Evolutionary conservation across 352 stramenopile species (phyloP).

Genomic region (Phytopythium mirpurense): DNA sequence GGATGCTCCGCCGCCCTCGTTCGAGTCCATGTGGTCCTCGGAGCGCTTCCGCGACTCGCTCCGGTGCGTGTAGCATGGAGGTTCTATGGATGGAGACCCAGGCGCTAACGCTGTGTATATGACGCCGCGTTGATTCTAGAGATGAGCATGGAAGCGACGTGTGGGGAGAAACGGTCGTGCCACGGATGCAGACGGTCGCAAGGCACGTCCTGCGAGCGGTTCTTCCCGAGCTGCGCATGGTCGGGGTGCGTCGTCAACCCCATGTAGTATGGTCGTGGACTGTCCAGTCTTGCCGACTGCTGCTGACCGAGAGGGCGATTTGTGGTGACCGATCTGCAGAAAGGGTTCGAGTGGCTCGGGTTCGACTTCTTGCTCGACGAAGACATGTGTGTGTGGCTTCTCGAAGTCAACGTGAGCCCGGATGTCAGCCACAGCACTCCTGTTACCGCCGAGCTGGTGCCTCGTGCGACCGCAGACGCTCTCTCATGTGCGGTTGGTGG

Average conservation of each 20-base stretch:
- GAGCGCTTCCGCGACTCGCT: constrained; percentile 31
- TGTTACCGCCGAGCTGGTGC: constrained; percentile 46
- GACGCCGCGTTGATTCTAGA: constrained; percentile 4
- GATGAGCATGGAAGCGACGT: constrained; percentile 32
- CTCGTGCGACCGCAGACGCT: constrained; percentile 39
- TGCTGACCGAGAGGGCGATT: neutral
- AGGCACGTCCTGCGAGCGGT: constrained; percentile 32
- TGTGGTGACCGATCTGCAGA: constrained; percentile 15
- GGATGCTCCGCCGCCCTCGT: neutral
- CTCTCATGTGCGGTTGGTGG: constrained; percentile 40
- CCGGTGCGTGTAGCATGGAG: constrained; percentile 18
- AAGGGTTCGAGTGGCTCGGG: constrained; percentile 83
- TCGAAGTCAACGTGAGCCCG: constrained; percentile 87
- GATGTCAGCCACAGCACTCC: constrained; percentile 78
- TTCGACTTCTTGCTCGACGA: constrained; percentile 81
- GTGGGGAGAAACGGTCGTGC: constrained; percentile 41
- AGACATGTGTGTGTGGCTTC: constrained; percentile 48
- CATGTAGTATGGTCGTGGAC: neutral
- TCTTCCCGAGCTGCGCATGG: constrained; percentile 30
- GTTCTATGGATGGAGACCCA: neutral
- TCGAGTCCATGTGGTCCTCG: constrained; percentile 63
- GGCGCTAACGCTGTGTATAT: neutral
- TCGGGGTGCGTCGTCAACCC: constrained; percentile 32
- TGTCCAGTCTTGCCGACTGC: neutral
- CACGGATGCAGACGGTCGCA: constrained; percentile 52